Conservation (phyloP, 169 alveolate species). For the Amoebophrya sp. region DNA sequence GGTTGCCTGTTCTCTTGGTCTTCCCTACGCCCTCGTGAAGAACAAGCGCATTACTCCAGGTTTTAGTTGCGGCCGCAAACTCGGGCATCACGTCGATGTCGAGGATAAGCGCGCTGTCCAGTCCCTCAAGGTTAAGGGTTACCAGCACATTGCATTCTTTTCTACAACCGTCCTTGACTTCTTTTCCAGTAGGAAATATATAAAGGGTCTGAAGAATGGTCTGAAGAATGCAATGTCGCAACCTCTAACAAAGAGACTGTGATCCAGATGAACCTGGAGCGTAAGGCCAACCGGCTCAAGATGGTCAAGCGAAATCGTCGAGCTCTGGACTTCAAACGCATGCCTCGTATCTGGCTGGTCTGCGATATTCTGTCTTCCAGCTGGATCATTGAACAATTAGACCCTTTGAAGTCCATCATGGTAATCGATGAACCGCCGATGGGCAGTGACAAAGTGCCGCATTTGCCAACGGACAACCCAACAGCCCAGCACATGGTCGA, state of each 20-base stretch:
- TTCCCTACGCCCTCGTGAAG: slow-evolving; percentile 29
- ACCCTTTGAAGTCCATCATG: slow-evolving; percentile 35
- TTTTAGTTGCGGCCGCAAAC: slow-evolving; percentile 43
- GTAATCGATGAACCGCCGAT: slow-evolving; percentile 49
- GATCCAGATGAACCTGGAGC: slow-evolving; percentile 43
- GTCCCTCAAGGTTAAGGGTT: no score
- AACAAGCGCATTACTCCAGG: slow-evolving; percentile 46
- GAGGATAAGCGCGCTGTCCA: neutral
- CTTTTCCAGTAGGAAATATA: no score
- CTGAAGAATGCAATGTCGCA: no score
- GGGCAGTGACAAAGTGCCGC: slow-evolving; percentile 39
- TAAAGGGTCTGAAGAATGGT: no score
- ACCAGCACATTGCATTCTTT: no score
- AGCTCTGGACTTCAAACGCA: neutral
- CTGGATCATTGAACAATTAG: slow-evolving; percentile 42
- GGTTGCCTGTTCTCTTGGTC: neutral
- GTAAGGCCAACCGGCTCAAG: slow-evolving; percentile 40
- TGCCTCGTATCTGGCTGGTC: slow-evolving; percentile 38
- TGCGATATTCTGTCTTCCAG: slow-evolving; percentile 41
- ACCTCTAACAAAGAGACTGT: slow-evolving; percentile 32
- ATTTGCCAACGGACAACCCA: slow-evolving; percentile 37
- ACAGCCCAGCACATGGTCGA: slow-evolving; percentile 40
- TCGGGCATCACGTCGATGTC: slow-evolving; percentile 44
- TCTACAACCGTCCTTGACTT: no score
- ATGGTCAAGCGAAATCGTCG: slow-evolving; percentile 44